Evolutionary conservation across 768 basidiomycete genomes (phyloP).

Genomic region (Mycena albidolilacea): DNA sequence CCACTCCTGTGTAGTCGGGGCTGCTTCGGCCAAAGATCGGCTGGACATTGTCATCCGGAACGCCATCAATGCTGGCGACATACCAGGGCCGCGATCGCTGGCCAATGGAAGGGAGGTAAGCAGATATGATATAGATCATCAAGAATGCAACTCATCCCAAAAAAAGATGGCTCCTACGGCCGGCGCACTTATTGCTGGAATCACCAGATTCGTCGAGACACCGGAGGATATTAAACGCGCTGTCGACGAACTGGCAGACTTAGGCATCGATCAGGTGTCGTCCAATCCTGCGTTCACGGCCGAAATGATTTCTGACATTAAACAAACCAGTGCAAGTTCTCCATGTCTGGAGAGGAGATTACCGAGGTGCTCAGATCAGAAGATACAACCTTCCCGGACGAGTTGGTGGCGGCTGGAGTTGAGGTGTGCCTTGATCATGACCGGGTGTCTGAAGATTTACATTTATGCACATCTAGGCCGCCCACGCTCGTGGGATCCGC

Average conservation of each 20-base stretch:
- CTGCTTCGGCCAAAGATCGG: slow-evolving; percentile 51
- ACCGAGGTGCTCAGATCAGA: slow-evolving; percentile 52
- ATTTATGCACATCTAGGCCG: slow-evolving; percentile 33
- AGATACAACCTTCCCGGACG: slow-evolving; percentile 51
- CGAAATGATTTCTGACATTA: neutral
- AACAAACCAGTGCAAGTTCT: slow-evolving; percentile 48
- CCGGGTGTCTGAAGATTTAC: too few relatives aligned
- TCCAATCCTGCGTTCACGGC: neutral
- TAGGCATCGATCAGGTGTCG: slow-evolving; percentile 30
- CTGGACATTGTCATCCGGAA: slow-evolving; percentile 52
- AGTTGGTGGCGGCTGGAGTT: slow-evolving; percentile 51
- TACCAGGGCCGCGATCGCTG: slow-evolving; percentile 53
- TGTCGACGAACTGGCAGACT: slow-evolving; percentile 45
- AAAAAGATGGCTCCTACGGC: slow-evolving; percentile 47
- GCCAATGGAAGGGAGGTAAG: slow-evolving; percentile 50
- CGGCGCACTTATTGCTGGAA: slow-evolving; percentile 50
- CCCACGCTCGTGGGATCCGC: slow-evolving; percentile 52
- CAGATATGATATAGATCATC: neutral
- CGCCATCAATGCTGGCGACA: slow-evolving; percentile 51
- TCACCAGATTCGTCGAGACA: slow-evolving; percentile 50
- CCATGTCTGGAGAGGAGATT: slow-evolving; percentile 56
- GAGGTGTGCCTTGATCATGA: slow-evolving; percentile 36
- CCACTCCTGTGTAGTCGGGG: slow-evolving; percentile 45
- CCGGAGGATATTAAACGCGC: slow-evolving; percentile 47
- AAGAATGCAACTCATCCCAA: neutral